Base-by-base conservation (phyloP, 345 rosid species). In the Camelina sativa region DNA sequence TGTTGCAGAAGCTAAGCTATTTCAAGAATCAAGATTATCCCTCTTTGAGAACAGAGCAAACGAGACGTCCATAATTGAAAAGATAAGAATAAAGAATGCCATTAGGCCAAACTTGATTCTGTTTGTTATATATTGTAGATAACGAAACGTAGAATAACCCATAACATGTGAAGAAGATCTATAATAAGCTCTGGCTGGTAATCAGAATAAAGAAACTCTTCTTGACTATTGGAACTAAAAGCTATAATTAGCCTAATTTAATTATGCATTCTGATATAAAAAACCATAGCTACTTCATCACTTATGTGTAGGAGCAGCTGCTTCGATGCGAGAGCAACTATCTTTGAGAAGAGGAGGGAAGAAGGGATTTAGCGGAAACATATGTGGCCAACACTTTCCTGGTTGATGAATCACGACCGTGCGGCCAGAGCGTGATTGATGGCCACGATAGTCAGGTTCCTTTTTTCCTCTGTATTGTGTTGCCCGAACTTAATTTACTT, bases 291-390 rank as follows among this genome's bases (percentile, higher is more conserved):
- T 54, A 23, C 10, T 25, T 54, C 10, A 11, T 32, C 6, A 32
- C 38, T 28, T 28, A 19, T 13, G 35, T 55, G 38, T 55, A 16
- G 38, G 37, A 55, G 60, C 11, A 12, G 7, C 35, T 12, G 15
- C 30, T 6, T 2, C 34, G 13, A n/a, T 58, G n/a, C 44, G 44
- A 2, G 63, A 34, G 17, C 64, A 59, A 17, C 12, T 25, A 37
- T 59, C 3, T 15, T 35, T 59, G 15, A 59, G 46, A 59, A 59
- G 64, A 59, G 28, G 16, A 37, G 28, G 46, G 46, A 59, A 59
- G 28, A 59, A 59, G 0, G 38, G 61, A 0, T 15, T 28, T 7
- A 56, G 11, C 1, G 61, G 61, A 56, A 55, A 56, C 61, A 59
- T 59, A 2, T 59, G 2, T 10, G 46, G 64, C 46, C 64, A 37